These are phyloP conservation scores for Peniophora sp. DNA, from an alignment of 1,284 basidiomycete genomes.

Conservation along the genomic window DNA sequence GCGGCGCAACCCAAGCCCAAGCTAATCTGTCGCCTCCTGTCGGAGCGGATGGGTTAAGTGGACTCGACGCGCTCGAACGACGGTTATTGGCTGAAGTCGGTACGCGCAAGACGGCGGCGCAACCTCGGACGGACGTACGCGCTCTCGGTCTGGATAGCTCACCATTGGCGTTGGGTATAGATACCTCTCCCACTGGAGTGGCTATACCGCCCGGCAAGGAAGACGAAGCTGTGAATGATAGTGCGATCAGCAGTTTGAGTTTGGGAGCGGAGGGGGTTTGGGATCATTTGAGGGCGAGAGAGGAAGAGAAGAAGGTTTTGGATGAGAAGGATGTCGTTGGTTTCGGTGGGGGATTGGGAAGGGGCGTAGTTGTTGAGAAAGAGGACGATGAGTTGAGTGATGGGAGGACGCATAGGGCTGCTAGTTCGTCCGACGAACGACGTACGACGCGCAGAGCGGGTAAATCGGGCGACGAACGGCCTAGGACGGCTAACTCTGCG, in stretches of 20 bases:
- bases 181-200: no score
- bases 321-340: slow-evolving; percentile 10
- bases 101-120: slow-evolving; percentile 41
- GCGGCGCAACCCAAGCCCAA: slow-evolving; percentile 15
- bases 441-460: slow-evolving; percentile 20
- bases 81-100: slow-evolving; percentile 57
- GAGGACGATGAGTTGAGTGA: slow-evolving; percentile 3
- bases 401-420: neutral
- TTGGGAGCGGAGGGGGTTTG: slow-evolving; percentile 39
- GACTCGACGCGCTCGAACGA: slow-evolving; percentile 58
- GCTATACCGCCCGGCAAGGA: slow-evolving; percentile 9
- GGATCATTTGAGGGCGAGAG: slow-evolving; percentile 9
- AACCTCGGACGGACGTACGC: slow-evolving; percentile 38
- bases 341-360: no score
- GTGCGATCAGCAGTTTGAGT: slow-evolving; percentile 67
- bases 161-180: slow-evolving; percentile 27
- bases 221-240: slow-evolving; percentile 48
- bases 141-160: slow-evolving; percentile 37
- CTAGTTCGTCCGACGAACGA: slow-evolving; percentile 8
- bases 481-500: neutral
- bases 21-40: slow-evolving; percentile 12
- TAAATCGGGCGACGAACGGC: slow-evolving; percentile 8
- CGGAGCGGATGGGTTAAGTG: slow-evolving; percentile 29
- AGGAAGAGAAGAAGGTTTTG: slow-evolving; percentile 17
- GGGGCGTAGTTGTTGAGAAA: slow-evolving; percentile 3